A percentile compares a stretch with the other conserved stretches of the same genome.
Evolutionary conservation across 2,329 filamentous ascomycete species (phyloP).

Genomic region (Huntiella savannae): DNA sequence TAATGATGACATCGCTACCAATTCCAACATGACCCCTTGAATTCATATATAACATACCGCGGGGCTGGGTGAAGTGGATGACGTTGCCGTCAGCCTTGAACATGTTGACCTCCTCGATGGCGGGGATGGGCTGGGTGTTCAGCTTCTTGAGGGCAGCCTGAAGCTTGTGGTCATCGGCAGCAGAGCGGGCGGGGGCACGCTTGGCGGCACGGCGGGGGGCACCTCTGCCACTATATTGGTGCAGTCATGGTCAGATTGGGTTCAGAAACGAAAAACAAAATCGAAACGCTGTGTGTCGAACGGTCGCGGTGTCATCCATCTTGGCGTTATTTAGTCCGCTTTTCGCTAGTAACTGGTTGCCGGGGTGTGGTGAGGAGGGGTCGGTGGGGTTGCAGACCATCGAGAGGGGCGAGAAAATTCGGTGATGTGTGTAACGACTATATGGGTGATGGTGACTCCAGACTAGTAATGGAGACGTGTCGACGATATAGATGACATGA

Average conservation of each 20-base stretch:
- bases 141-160: conserved; percentile 96
- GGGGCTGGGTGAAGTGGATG: conserved; percentile 95
- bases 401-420: not conserved
- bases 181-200: conserved; percentile 84
- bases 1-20: no score
- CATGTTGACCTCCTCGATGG: conserved; percentile 99
- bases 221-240: conserved; percentile 60
- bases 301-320: not conserved
- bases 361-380: conserved; percentile 10
- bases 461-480: not conserved
- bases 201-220: conserved; percentile 96
- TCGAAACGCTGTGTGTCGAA: not conserved
- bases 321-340: no score
- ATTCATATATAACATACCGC: conserved; percentile 45
- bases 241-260: conserved; percentile 6
- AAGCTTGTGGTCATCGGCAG: conserved; percentile 98
- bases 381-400: not conserved
- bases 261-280: conserved; percentile 7
- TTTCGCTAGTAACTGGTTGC: conserved; percentile 16
- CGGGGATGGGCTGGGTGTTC: conserved; percentile 98
- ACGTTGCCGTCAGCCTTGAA: conserved; percentile 99
- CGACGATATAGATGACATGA: no score
- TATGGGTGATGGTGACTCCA: no score
- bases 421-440: not conserved
- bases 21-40: no score